These are phyloP conservation scores for Malassezia sp. DNA, from an alignment of 1,284 basidiomycete species.

Conservation along the genomic window DNA sequence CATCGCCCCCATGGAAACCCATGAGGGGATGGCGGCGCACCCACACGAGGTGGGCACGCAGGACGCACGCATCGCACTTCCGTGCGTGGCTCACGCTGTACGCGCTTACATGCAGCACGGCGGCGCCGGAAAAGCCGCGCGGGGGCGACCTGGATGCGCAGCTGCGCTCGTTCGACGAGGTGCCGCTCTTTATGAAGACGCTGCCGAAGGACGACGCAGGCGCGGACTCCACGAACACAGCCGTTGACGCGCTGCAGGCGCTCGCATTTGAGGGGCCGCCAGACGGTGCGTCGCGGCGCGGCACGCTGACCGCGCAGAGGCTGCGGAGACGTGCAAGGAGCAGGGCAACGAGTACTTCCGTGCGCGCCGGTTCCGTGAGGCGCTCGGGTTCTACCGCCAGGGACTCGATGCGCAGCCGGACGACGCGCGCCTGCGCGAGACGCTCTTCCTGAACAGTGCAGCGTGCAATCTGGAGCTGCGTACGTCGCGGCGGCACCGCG, in stretches of 20 bases:
- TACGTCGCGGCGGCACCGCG: slow-evolving; percentile 43
- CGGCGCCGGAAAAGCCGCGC: slow-evolving; percentile 1
- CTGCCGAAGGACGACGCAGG: slow-evolving; percentile 52
- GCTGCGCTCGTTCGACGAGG: slow-evolving; percentile 27
- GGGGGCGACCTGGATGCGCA: slow-evolving; percentile 13
- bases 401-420: slow-evolving; percentile 71
- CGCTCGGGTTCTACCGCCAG: slow-evolving; percentile 76
- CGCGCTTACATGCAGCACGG: slow-evolving; percentile 1
- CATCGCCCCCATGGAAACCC: neutral
- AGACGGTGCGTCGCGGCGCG: slow-evolving; percentile 63
- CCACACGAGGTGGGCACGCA: no score
- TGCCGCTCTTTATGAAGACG: slow-evolving; percentile 83
- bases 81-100: no score
- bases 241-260: slow-evolving; percentile 71
- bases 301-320: slow-evolving; percentile 55
- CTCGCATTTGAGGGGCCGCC: slow-evolving; percentile 79
- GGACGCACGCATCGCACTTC: no score
- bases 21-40: neutral
- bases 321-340: slow-evolving; percentile 81
- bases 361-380: slow-evolving; percentile 73
- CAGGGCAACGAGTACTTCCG: slow-evolving; percentile 91
- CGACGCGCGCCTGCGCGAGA: slow-evolving; percentile 57
- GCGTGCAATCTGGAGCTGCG: slow-evolving; percentile 81
- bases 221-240: slow-evolving; percentile 32
- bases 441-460: slow-evolving; percentile 59